Percentiles rank a stretch among this genome's conserved stretches.
phyloP scores from a whole-genome alignment of 192 early-diverging fungal genomes.

The Backusella parvicylindrica region DNA sequence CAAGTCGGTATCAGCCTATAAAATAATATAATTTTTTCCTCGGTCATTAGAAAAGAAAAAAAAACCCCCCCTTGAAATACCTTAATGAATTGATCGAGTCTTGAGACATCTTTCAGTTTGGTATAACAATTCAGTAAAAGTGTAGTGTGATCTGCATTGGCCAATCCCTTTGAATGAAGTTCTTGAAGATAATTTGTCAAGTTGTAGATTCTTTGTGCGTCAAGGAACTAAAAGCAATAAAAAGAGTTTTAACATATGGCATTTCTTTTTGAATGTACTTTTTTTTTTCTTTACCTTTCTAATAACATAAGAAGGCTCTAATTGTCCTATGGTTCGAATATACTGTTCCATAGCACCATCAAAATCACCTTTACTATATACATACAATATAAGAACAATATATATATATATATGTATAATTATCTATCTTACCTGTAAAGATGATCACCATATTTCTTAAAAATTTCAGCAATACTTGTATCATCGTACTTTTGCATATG shows the following conservation, averaged over 20 bases:
- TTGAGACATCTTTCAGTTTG: slow-evolving; percentile 82
- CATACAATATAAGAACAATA: not conserved
- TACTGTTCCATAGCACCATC: slow-evolving; percentile 92
- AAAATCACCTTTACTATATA: slow-evolving; percentile 70
- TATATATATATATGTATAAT: not conserved
- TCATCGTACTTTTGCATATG: slow-evolving; percentile 79
- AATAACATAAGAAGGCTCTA: slow-evolving; percentile 97
- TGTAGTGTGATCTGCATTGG: slow-evolving; percentile 94
- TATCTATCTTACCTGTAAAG: not conserved
- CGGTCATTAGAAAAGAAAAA: not conserved
- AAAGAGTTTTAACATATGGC: not conserved
- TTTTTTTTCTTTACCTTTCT: slow-evolving; percentile 56
- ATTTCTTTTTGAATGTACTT: not conserved
- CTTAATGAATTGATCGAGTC: slow-evolving; percentile 89
- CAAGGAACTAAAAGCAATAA: slow-evolving; percentile 58
- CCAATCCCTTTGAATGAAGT: slow-evolving; percentile 81
- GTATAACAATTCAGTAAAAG: slow-evolving; percentile 97
- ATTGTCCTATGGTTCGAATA: slow-evolving; percentile 82
- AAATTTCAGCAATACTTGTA: slow-evolving; percentile 85
- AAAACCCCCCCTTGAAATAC: slow-evolving; percentile 14
- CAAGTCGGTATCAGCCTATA: slow-evolving; percentile 65
- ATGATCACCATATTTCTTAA: slow-evolving; percentile 66
- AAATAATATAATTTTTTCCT: not conserved
- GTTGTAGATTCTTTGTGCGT: slow-evolving; percentile 90
- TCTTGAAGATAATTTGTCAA: slow-evolving; percentile 87